Conservation (phyloP, 192 early-diverging fungal species). For the Spizellomyces punctatus region DNA sequence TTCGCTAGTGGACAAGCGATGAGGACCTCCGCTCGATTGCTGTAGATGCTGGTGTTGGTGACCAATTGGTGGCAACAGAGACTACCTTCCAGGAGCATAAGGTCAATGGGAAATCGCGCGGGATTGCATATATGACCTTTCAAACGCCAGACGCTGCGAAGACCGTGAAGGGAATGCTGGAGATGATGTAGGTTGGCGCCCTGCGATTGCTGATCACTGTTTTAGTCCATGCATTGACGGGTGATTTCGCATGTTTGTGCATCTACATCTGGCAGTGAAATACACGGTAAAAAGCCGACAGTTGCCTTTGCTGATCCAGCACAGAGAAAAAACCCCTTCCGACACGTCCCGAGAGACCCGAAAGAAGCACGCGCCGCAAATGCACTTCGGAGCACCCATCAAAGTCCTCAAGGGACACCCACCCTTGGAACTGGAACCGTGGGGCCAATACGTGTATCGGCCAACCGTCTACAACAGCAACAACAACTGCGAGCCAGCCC, state of each 20-base stretch:
- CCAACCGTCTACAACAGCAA: background rate
- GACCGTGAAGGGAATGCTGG: slow-evolving; percentile 44
- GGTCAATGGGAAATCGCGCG: slow-evolving; percentile 68
- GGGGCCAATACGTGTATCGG: background rate
- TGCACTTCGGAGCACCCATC: background rate
- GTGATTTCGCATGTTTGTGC: background rate
- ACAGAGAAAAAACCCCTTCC: slow-evolving; percentile 32
- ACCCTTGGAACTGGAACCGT: background rate
- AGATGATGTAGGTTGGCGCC: slow-evolving; percentile 36
- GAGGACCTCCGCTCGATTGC: slow-evolving; percentile 49
- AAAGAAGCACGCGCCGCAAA: slow-evolving; percentile 34
- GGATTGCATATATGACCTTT: slow-evolving; percentile 62
- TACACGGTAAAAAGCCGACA: slow-evolving; percentile 30
- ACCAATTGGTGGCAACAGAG: slow-evolving; percentile 45
- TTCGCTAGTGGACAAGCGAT: slow-evolving; percentile 61
- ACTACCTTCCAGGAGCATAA: slow-evolving; percentile 65
- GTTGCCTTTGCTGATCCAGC: slow-evolving; percentile 27
- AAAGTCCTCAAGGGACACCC: background rate
- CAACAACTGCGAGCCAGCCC: background rate
- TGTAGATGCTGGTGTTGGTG: slow-evolving; percentile 49
- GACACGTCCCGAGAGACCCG: slow-evolving; percentile 36
- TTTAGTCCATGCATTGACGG: background rate
- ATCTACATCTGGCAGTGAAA: slow-evolving; percentile 14
- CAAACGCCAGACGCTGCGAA: slow-evolving; percentile 40
- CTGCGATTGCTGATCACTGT: background rate